These are phyloP conservation scores for Brassica nigra DNA, from an alignment of 345 rosid species.

Conservation along the genomic window DNA sequence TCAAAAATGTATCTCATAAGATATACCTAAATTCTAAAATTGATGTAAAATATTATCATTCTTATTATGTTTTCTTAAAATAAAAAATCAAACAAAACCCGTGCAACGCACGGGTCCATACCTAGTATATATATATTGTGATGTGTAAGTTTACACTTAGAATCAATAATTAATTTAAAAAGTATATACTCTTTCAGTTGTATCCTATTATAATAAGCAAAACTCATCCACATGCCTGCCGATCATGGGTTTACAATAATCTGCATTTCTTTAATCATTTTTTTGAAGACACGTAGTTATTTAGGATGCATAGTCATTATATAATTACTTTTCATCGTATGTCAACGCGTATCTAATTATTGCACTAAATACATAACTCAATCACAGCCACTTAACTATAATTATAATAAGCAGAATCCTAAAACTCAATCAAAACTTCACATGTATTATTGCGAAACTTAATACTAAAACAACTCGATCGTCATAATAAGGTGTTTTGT, in stretches of 20 bases:
- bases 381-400: not conserved
- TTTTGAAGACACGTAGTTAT: conserved; percentile 1
- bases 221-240: conserved; percentile 24
- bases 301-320: not conserved
- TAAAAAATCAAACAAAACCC: too few species aligned
- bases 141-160: not conserved
- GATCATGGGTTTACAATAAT: conserved; percentile 23
- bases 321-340: not conserved
- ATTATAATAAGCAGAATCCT: conserved; percentile 6
- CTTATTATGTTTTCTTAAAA: too few species aligned
- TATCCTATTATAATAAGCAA: conserved; percentile 8
- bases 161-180: conserved; percentile 3
- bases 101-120: too few species aligned
- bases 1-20: too few species aligned
- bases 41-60: too few species aligned
- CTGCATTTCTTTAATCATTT: not conserved
- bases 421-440: conserved; percentile 2
- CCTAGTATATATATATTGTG: not conserved
- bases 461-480: conserved; percentile 2
- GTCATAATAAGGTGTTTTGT: not conserved
- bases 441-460: conserved; percentile 13
- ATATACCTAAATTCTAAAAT: too few species aligned
- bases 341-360: conserved; percentile 33
- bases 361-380: not conserved
- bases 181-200: not conserved